phyloP scores from a whole-genome alignment of 352 stramenopile species.

The Globisporangium alternatum region DNA sequence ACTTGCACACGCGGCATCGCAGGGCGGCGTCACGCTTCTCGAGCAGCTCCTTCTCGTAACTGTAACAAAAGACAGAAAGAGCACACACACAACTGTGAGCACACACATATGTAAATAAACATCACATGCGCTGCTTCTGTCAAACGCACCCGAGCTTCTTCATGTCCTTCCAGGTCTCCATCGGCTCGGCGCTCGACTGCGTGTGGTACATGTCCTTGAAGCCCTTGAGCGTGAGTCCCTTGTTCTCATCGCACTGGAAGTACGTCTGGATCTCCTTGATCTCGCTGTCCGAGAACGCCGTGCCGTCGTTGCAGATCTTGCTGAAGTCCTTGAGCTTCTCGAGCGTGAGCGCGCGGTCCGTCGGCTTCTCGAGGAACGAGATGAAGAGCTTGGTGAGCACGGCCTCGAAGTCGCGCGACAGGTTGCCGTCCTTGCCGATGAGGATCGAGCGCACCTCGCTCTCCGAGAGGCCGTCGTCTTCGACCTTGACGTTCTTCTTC shows the following conservation, averaged over 20 bases:
- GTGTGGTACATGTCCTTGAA: constrained; percentile 93
- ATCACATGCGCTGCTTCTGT: neutral
- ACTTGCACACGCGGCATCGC: constrained; percentile 80
- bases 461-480: constrained; percentile 65
- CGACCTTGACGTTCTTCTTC: constrained; percentile 45
- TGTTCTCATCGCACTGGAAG: constrained; percentile 91
- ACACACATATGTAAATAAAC: constrained; percentile 1
- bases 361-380: constrained; percentile 77
- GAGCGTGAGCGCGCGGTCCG: constrained; percentile 76
- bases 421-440: constrained; percentile 77
- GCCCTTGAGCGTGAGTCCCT: constrained; percentile 84
- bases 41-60: constrained; percentile 70
- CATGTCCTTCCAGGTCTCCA: constrained; percentile 89
- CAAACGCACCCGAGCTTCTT: constrained; percentile 79
- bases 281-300: constrained; percentile 84
- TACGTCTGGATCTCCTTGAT: constrained; percentile 92
- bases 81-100: constrained; percentile 3
- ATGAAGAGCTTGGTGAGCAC: constrained; percentile 85
- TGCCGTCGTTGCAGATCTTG: constrained; percentile 88
- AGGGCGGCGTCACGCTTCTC: constrained; percentile 70
- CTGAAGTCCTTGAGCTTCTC: constrained; percentile 88
- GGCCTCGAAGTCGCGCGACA: constrained; percentile 84
- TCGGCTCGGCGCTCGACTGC: constrained; percentile 84
- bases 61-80: constrained; percentile 17
- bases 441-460: constrained; percentile 81